Base-by-base conservation (phyloP, 768 basidiomycete species). In the Rhizopogon salebrosus region DNA sequence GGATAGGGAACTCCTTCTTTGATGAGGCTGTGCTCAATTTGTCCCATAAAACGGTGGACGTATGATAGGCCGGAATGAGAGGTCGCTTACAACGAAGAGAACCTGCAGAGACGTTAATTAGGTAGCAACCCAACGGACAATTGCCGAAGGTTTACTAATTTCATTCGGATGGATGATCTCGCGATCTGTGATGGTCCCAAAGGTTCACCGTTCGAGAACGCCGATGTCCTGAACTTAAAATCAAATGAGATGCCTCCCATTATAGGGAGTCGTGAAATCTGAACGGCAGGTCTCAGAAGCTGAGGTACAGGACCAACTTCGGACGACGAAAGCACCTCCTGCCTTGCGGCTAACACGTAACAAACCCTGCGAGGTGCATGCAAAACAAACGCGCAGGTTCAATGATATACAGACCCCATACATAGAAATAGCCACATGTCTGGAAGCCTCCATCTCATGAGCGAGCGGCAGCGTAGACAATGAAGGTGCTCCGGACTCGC, bases 131-230 rank as follows among this genome's bases (percentile, higher is more conserved):
- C 56, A 64, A 57, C n/a, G 45, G 20, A 40, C 48, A 51, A 60
- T 64, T 67, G 63, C 67, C 66, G 66, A 70, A 26, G 42, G 45
- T 67, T 60, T 56, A 62, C 69, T 68, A 70, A 68, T 68, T 69
- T 59, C 59, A 46, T 46, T 46, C 53, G 57, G 55, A 61, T 54
- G 49, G 38, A 55, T 56, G 57, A 54, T 54, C 49, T 34, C 14
- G 31, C 20, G 45, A 46, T 34, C 35, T 40, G 49, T 51, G 31
- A 38, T 41, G 9, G 41, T 43, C 49, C 49, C 42, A n/a, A n/a
- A n/a, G n/a, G n/a, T n/a, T 62, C 49, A 40, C 56, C 54, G 57
- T 70, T 70, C 60, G 57, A 63, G 68, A 60, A 60, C 37, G 42
- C 45, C 45, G 45, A 46, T 34, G 45, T 20, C 31, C 45, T 53